Percentiles rank a stretch among this genome's conserved stretches.
phyloP scores from a whole-genome alignment of 257 asterid species.

The Echium plantagineum region DNA sequence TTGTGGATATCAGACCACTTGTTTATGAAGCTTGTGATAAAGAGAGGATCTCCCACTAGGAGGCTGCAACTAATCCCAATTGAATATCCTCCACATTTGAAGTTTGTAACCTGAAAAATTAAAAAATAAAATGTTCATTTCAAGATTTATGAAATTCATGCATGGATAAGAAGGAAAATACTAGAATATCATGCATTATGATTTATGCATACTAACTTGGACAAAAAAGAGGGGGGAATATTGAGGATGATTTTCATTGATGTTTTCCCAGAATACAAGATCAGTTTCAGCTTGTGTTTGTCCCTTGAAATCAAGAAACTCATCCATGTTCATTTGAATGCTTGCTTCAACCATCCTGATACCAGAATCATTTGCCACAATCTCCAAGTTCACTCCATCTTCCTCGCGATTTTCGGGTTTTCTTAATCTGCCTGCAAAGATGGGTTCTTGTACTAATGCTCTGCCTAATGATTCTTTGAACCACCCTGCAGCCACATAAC shows the following conservation, averaged over 20 bases:
- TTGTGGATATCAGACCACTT: conserved; percentile 38
- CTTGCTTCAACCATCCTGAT: conserved; percentile 43
- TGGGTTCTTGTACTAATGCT: conserved; percentile 39
- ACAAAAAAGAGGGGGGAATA: conserved; percentile 55
- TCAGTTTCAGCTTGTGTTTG: conserved; percentile 22
- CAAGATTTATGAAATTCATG: too few relatives aligned
- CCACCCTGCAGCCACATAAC: conserved; percentile 43
- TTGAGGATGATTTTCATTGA: conserved; percentile 32
- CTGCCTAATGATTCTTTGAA: conserved; percentile 47
- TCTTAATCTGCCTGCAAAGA: conserved; percentile 58
- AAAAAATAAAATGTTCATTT: too few relatives aligned
- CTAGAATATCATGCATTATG: too few relatives aligned
- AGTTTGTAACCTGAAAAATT: conserved; percentile 46
- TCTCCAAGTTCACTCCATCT: conserved; percentile 15
- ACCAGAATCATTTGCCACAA: conserved; percentile 54
- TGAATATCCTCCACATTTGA: conserved; percentile 60
- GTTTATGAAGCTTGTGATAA: conserved; percentile 30
- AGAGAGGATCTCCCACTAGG: conserved; percentile 49
- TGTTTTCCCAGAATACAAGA: conserved; percentile 59
- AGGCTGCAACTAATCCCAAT: conserved; percentile 65
- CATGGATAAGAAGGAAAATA: too few relatives aligned
- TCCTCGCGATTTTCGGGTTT: conserved; percentile 1
- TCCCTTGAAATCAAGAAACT: conserved; percentile 20
- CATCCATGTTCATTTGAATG: conserved; percentile 21
- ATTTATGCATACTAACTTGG: too few relatives aligned